Evolutionary conservation across 257 asterid genomes (phyloP).

Genomic region (Solanum phureja): DNA sequence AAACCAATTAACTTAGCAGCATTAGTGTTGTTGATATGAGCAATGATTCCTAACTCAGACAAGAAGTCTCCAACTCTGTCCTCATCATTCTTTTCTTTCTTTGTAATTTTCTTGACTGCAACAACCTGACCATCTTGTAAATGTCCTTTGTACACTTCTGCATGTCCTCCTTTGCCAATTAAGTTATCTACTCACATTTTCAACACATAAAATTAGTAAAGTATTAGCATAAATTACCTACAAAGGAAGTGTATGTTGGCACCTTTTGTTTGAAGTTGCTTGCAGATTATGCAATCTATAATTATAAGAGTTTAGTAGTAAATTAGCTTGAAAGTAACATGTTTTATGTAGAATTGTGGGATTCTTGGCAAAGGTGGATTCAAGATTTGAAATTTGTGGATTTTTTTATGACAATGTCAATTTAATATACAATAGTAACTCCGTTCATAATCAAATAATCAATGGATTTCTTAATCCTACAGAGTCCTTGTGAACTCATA

Average conservation of each 20-base stretch:
- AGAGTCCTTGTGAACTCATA: neutral
- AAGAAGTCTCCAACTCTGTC: constrained; percentile 78
- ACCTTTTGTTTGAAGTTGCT: neutral
- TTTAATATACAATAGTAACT: neutral
- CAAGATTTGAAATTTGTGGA: neutral
- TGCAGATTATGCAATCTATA: neutral
- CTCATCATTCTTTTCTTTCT: constrained; percentile 55
- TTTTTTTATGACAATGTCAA: neutral
- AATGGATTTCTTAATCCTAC: neutral
- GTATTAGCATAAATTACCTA: neutral
- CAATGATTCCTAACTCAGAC: constrained; percentile 85
- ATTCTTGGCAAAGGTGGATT: neutral
- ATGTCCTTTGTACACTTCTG: constrained; percentile 79
- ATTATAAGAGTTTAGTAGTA: neutral
- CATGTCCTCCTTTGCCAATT: constrained; percentile 93
- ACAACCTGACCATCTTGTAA: constrained; percentile 70
- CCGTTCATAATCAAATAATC: neutral
- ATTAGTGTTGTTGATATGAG: constrained; percentile 80
- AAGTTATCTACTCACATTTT: constrained; percentile 38
- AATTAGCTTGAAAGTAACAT: neutral
- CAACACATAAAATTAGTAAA: constrained; percentile 2
- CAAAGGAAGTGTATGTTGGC: neutral
- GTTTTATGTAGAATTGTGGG: neutral
- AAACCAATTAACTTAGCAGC: constrained; percentile 79
- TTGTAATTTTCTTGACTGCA: constrained; percentile 75